Base-by-base conservation (phyloP, 1,284 basidiomycete species). In the Ustilago cynodontis region DNA sequence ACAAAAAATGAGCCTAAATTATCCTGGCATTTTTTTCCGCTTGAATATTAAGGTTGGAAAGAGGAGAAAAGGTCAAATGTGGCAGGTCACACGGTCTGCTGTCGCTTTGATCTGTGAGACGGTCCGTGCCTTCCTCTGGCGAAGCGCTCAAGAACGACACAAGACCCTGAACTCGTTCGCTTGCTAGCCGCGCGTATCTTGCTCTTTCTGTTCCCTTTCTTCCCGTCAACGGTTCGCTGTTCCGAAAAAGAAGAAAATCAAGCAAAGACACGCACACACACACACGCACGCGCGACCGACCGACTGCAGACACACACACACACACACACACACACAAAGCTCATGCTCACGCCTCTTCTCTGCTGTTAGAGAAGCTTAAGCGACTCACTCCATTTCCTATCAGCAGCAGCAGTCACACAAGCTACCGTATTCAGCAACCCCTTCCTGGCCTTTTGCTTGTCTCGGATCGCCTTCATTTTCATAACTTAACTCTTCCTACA, bases 271-370 rank as follows among this genome's bases (percentile, higher is more conserved):
- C n/a, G n/a, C n/a, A n/a, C n/a, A n/a, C n/a, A 33, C 59, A 61
- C 26, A 33, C 59, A 59, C 49, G 26, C 52, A 54, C 52, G 18
- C n/a, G 41, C 41, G 41, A n/a, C 20, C 8, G 41, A 20, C 6
- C 31, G 31, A 13, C 35, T 37, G 35, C 14, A 37, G 9, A 37
- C 18, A 43, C 18, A 43, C n/a, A 26, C 26, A 7, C 45, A 22
- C 45, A 47, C 24, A 45, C 43, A 29, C 28, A 29, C 11, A 35
- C 56, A 31, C 47, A n/a, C 57, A 39, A 39, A 13, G n/a, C 47
- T 49, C 45, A n/a, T 35, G 28, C 50, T 26, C 59, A 52, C 59
- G 37, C 58, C 33, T 37, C 49, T 59, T 52, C 26, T 63, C 49
- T 37, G 28, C 58, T 53, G 29, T 53, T 53, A 0, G 37, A 43